A percentile compares a stretch with the other conserved stretches of the same genome.
phyloP scores from a whole-genome alignment of 2,329 filamentous ascomycete species.

The Ascochyta pisi region DNA sequence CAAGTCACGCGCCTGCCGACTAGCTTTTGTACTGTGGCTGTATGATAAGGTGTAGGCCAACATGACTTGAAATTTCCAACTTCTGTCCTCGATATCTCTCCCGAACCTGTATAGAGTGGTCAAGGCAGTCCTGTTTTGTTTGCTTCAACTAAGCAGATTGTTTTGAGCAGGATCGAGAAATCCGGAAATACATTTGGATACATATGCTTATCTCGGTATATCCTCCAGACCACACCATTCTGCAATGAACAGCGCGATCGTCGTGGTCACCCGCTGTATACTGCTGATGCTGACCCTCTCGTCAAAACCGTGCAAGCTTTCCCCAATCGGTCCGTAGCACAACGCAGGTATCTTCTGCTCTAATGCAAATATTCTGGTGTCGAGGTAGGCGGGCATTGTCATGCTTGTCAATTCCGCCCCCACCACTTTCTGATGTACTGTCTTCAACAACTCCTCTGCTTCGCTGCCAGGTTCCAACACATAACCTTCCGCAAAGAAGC shows the following conservation, averaged over 20 bases:
- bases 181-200: background rate
- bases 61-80: too few relatives aligned
- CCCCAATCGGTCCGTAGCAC: slow-evolving; percentile 27
- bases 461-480: slow-evolving; percentile 25
- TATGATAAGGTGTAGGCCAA: too few relatives aligned
- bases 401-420: slow-evolving; percentile 18
- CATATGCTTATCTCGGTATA: background rate
- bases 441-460: slow-evolving; percentile 23
- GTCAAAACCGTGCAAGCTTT: slow-evolving; percentile 26
- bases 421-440: slow-evolving; percentile 23
- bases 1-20: too few relatives aligned
- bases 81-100: too few relatives aligned
- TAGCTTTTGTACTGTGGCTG: too few relatives aligned
- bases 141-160: too few relatives aligned
- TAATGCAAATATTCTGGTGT: slow-evolving; percentile 25
- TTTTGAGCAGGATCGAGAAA: too few relatives aligned
- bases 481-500: slow-evolving; percentile 31
- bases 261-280: slow-evolving; percentile 25
- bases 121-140: too few relatives aligned
- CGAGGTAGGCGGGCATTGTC: slow-evolving; percentile 27
- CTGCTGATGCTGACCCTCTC: slow-evolving; percentile 29
- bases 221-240: slow-evolving; percentile 30
- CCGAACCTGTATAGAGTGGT: too few relatives aligned
- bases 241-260: slow-evolving; percentile 29
- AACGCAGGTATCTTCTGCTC: slow-evolving; percentile 31